Evolutionary conservation across 2,329 filamentous ascomycete genomes (phyloP).

Genomic region (Botrytis porri): DNA sequence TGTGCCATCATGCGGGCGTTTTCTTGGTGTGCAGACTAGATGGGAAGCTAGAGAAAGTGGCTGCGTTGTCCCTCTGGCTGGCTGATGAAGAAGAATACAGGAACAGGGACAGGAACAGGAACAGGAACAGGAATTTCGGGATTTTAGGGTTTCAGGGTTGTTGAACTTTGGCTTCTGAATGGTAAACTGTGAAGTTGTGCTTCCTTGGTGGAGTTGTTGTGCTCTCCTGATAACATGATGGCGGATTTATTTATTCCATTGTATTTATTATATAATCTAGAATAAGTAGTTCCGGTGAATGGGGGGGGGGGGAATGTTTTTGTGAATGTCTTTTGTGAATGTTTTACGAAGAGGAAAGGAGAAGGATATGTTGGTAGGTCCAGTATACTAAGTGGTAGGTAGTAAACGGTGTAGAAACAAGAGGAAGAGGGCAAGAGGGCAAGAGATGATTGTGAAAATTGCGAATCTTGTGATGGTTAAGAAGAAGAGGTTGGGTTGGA

Average conservation of each 20-base stretch:
- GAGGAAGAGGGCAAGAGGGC: background rate
- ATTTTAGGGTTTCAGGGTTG: background rate
- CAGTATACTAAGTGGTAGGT: background rate
- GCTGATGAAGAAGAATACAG: background rate
- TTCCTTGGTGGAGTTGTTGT: slow-evolving; percentile 10
- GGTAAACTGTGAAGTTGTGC: background rate
- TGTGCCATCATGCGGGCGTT: slow-evolving; percentile 6
- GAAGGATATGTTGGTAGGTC: too few species aligned
- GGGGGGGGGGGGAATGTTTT: too few species aligned
- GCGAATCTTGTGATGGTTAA: background rate
- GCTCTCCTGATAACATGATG: background rate
- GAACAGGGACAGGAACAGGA: background rate
- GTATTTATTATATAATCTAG: background rate
- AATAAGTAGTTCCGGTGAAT: background rate
- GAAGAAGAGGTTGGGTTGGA: background rate
- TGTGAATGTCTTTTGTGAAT: background rate
- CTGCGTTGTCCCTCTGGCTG: slow-evolving; percentile 1
- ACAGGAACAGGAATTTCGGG: background rate
- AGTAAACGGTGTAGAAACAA: background rate
- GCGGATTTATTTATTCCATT: slow-evolving; percentile 3
- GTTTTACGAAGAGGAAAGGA: background rate
- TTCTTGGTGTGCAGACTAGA: background rate
- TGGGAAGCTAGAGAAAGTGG: slow-evolving; percentile 4
- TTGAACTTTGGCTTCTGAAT: background rate
- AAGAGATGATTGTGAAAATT: background rate